These are phyloP conservation scores for Sporothrix schenckii DNA, from an alignment of 2,329 filamentous ascomycete genomes.

Conservation along the genomic window DNA sequence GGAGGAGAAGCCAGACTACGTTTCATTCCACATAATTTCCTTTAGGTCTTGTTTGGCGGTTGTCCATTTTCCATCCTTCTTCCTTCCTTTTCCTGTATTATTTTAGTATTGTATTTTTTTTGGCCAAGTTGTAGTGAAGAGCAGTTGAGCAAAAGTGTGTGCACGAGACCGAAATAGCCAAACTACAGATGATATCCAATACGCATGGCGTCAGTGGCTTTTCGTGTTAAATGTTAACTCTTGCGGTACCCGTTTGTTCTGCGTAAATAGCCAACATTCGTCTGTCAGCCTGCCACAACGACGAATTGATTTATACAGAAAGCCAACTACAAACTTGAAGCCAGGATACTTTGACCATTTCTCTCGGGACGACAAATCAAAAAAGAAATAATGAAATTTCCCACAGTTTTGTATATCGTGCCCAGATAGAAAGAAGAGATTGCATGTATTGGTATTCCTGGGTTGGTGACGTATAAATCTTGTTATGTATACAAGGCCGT, in stretches of 20 bases:
- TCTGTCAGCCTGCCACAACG: no score
- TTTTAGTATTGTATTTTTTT: neutral
- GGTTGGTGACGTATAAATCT: neutral
- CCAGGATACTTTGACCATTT: no score
- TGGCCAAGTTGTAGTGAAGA: neutral
- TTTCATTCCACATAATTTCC: neutral
- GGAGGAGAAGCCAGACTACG: no score
- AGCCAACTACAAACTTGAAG: no score
- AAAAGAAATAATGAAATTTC: no score
- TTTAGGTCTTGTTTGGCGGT: neutral
- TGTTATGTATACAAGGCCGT: conserved; percentile 15
- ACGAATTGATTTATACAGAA: no score
- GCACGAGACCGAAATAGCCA: neutral
- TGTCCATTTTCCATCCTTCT: neutral
- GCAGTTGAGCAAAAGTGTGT: neutral
- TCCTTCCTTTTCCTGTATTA: conserved; percentile 14
- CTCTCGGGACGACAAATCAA: no score
- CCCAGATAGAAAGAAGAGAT: no score
- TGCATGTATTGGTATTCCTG: neutral
- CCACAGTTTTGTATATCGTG: no score
- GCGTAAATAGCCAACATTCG: no score
- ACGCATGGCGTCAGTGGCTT: neutral
- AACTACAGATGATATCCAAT: neutral
- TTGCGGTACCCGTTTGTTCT: neutral
- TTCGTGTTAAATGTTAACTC: neutral